Percentiles rank a stretch among this genome's conserved stretches.
Conservation (phyloP, 1,139 yeast species). For the Ogataea hybrid region DNA sequence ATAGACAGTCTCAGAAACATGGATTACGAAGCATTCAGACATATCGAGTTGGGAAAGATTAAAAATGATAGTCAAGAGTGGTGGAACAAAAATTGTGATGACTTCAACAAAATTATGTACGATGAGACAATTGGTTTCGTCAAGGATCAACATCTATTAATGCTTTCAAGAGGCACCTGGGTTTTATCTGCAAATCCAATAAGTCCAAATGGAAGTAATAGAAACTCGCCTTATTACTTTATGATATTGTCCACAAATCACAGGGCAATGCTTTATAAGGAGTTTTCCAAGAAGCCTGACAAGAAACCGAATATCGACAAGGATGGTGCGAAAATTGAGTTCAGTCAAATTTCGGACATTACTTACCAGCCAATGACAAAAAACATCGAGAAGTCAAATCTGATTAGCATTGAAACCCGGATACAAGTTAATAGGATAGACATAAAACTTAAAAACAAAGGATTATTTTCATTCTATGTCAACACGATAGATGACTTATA, state of each 20-base stretch:
- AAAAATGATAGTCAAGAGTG: constrained; percentile 34
- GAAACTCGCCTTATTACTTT: constrained; percentile 42
- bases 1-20: constrained; percentile 43
- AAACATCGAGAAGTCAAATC: constrained; percentile 17
- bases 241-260: constrained; percentile 73
- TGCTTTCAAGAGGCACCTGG: constrained; percentile 80
- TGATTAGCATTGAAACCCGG: constrained; percentile 27
- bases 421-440: constrained; percentile 30
- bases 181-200: constrained; percentile 69
- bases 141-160: constrained; percentile 72
- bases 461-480: constrained; percentile 56
- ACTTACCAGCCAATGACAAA: constrained; percentile 42
- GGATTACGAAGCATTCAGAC: constrained; percentile 52
- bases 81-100: constrained; percentile 37
- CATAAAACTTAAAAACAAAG: constrained; percentile 29
- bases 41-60: constrained; percentile 48
- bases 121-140: constrained; percentile 72
- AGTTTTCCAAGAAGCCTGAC: constrained; percentile 44
- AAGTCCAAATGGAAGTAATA: constrained; percentile 36
- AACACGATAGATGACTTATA: constrained; percentile 70
- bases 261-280: constrained; percentile 58
- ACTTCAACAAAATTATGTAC: constrained; percentile 51
- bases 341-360: constrained; percentile 40
- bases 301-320: constrained; percentile 58
- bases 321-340: constrained; percentile 38